These are phyloP conservation scores for Xylariaceae sp. DNA, from an alignment of 2,329 filamentous ascomycete species.

Conservation along the genomic window DNA sequence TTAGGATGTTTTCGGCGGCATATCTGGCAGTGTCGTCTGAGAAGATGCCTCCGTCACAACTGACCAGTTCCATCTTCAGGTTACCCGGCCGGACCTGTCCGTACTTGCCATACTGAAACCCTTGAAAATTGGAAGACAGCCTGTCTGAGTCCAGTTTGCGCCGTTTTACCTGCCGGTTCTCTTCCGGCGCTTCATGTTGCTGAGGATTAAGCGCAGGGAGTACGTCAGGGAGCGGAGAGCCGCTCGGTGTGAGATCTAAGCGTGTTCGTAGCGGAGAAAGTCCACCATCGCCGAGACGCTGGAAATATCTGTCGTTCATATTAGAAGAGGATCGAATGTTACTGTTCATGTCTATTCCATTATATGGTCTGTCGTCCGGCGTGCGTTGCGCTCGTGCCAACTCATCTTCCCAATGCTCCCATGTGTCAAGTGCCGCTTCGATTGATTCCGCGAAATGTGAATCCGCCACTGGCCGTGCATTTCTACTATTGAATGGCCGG, in stretches of 20 bases:
- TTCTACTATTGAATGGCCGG: slow-evolving; percentile 9
- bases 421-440: slow-evolving; percentile 20
- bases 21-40: slow-evolving; percentile 56
- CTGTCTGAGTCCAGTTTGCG: slow-evolving; percentile 65
- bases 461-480: too few relatives aligned
- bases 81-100: slow-evolving; percentile 81
- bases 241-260: slow-evolving; percentile 24
- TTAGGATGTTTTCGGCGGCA: slow-evolving; percentile 74
- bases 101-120: slow-evolving; percentile 76
- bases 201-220: slow-evolving; percentile 26
- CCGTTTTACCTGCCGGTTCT: slow-evolving; percentile 54
- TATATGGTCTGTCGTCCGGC: slow-evolving; percentile 15
- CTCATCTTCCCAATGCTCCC: slow-evolving; percentile 17
- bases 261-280: slow-evolving; percentile 25
- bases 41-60: slow-evolving; percentile 77
- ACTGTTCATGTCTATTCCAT: slow-evolving; percentile 8
- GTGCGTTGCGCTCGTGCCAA: not conserved
- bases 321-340: slow-evolving; percentile 12
- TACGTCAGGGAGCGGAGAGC: slow-evolving; percentile 24
- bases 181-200: slow-evolving; percentile 27
- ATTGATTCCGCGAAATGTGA: slow-evolving; percentile 2
- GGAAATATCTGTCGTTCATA: slow-evolving; percentile 9
- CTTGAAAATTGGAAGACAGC: slow-evolving; percentile 43
- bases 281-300: slow-evolving; percentile 20
- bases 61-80: slow-evolving; percentile 80